Conservation (phyloP, 2,329 filamentous ascomycete genomes). For the Pyrenophora seminiperda region DNA sequence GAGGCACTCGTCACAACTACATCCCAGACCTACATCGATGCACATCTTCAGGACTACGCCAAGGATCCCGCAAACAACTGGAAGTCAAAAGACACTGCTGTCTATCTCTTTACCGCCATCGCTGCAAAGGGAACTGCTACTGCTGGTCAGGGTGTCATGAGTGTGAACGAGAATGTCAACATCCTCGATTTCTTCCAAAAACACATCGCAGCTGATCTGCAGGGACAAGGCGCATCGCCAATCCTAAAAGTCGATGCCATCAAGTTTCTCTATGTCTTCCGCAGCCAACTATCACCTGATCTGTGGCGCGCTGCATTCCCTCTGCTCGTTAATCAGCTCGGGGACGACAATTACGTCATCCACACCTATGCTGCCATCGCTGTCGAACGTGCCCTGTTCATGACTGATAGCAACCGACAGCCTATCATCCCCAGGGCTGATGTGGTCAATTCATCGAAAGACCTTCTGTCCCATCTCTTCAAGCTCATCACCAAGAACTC, state of each 20-base stretch:
- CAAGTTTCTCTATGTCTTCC: slow-evolving; percentile 97
- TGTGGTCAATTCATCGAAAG: slow-evolving; percentile 81
- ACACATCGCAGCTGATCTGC: slow-evolving; percentile 85
- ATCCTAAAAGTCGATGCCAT: slow-evolving; percentile 97
- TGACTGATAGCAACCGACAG: slow-evolving; percentile 75
- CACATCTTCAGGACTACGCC: slow-evolving; percentile 77
- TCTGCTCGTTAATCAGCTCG: slow-evolving; percentile 87
- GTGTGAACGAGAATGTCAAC: slow-evolving; percentile 78
- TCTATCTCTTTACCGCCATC: slow-evolving; percentile 93
- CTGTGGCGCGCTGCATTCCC: slow-evolving; percentile 92
- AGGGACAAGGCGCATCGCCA: slow-evolving; percentile 73
- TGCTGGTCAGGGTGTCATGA: slow-evolving; percentile 85
- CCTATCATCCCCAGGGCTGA: slow-evolving; percentile 80
- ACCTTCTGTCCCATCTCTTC: slow-evolving; percentile 88
- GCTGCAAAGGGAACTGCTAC: slow-evolving; percentile 91
- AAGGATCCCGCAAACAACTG: slow-evolving; percentile 73
- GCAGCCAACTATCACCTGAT: slow-evolving; percentile 87
- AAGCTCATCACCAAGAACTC: slow-evolving; percentile 84
- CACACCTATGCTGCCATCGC: slow-evolving; percentile 98
- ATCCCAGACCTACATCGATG: slow-evolving; percentile 84
- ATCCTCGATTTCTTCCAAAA: slow-evolving; percentile 95
- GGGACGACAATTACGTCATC: slow-evolving; percentile 89
- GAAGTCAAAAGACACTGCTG: slow-evolving; percentile 98
- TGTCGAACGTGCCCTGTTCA: slow-evolving; percentile 87
- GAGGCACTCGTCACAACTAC: slow-evolving; percentile 82